Conservation (phyloP, 1,139 yeast genomes). For the Taphrina confusa region DNA sequence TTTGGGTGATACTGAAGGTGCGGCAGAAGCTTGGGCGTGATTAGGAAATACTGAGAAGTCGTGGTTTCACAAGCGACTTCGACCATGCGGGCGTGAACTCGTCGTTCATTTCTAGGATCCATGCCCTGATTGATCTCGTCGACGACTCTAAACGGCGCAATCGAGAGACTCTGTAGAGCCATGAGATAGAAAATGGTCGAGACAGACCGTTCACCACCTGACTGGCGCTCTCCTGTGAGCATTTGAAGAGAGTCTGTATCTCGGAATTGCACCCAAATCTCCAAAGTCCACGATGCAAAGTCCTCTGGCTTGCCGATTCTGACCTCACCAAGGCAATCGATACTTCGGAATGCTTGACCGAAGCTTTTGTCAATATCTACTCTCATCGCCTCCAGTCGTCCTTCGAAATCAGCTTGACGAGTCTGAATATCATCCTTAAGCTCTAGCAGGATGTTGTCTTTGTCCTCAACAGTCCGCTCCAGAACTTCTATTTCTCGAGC, state of each 20-base stretch:
- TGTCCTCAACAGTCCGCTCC: slow-evolving; percentile 43
- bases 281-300: slow-evolving; percentile 77
- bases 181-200: slow-evolving; percentile 88
- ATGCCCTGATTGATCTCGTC: slow-evolving; percentile 99
- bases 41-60: slow-evolving; percentile 69
- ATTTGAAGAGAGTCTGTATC: slow-evolving; percentile 68
- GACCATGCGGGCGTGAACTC: slow-evolving; percentile 84
- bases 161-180: slow-evolving; percentile 86
- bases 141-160: slow-evolving; percentile 90
- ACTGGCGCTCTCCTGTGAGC: slow-evolving; percentile 82
- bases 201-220: slow-evolving; percentile 98
- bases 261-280: slow-evolving; percentile 82
- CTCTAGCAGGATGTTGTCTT: slow-evolving; percentile 44
- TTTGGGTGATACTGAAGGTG: slow-evolving; percentile 74
- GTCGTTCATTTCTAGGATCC: slow-evolving; percentile 91
- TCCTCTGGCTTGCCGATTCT: slow-evolving; percentile 57
- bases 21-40: slow-evolving; percentile 87
- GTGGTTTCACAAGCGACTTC: slow-evolving; percentile 69
- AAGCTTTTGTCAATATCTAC: slow-evolving; percentile 62
- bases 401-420: slow-evolving; percentile 58
- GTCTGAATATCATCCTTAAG: slow-evolving; percentile 49
- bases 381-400: slow-evolving; percentile 57
- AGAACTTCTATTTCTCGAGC: slow-evolving; percentile 45
- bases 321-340: slow-evolving; percentile 86
- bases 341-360: slow-evolving; percentile 63